A percentile compares a stretch with the other conserved stretches of the same genome.
phyloP scores from a whole-genome alignment of 345 rosid genomes.

The Euphorbia tirucalli region DNA sequence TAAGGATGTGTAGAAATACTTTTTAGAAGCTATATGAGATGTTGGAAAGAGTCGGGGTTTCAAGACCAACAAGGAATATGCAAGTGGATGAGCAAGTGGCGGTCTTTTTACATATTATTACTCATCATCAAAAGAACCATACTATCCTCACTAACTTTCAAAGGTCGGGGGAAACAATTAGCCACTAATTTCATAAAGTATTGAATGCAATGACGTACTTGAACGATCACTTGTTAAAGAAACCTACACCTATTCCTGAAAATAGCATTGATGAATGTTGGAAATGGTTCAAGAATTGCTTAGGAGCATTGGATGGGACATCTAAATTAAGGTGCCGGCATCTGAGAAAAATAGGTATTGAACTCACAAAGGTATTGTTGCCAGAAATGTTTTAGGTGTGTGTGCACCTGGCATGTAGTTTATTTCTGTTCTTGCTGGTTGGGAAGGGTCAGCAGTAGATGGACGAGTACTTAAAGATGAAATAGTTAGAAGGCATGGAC shows the following conservation, averaged over 20 bases:
- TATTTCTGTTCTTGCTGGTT: neutral
- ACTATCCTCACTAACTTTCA: neutral
- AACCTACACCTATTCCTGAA: neutral
- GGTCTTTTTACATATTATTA: neutral
- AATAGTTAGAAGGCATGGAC: neutral
- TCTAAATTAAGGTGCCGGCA: neutral
- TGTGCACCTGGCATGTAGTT: neutral
- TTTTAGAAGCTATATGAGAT: neutral
- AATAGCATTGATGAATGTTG: neutral
- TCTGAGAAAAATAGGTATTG: neutral
- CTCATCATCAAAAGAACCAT: neutral
- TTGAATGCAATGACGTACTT: neutral
- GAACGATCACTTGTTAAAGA: neutral
- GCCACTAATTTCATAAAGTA: neutral
- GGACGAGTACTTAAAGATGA: neutral
- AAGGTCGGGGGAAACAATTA: neutral
- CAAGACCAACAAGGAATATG: neutral
- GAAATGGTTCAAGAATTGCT: constrained; percentile 9
- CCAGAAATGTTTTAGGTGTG: constrained; percentile 6
- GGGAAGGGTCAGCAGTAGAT: neutral
- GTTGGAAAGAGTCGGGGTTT: neutral
- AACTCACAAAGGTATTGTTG: neutral
- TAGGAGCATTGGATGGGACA: constrained; percentile 19
- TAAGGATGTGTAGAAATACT: neutral
- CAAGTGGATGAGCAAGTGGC: neutral